Evolutionary conservation across 768 basidiomycete genomes (phyloP).

Genomic region (Phanerochaete carnosa): DNA sequence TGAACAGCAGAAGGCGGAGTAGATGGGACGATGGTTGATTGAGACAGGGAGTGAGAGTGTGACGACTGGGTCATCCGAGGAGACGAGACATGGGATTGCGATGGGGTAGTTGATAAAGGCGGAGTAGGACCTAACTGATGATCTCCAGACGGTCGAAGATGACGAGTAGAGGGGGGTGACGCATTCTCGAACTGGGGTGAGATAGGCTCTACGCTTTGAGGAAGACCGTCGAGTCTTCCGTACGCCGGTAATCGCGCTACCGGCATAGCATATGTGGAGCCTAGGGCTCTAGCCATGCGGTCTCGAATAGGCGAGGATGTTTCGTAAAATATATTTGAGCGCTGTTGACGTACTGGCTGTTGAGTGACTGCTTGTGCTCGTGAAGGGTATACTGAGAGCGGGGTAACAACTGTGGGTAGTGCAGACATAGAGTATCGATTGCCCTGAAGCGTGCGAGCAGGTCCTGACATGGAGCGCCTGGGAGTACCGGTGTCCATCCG

Average conservation of each 20-base stretch:
- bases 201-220: neutral
- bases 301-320: constrained; percentile 19
- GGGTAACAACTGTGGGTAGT: constrained; percentile 14
- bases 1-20: constrained; percentile 29
- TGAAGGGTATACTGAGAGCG: constrained; percentile 12
- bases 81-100: constrained; percentile 12
- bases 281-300: constrained; percentile 8
- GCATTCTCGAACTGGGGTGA: neutral
- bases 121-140: neutral
- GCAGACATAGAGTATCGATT: constrained; percentile 11
- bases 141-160: neutral
- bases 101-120: constrained; percentile 8
- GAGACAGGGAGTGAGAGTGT: constrained; percentile 49
- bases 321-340: constrained; percentile 25
- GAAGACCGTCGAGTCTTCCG: neutral
- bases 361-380: constrained; percentile 5
- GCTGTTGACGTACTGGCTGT: neutral
- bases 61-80: constrained; percentile 27
- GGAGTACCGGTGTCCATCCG: constrained; percentile 26
- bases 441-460: constrained; percentile 19
- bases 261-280: constrained; percentile 10
- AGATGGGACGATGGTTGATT: constrained; percentile 43
- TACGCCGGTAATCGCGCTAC: constrained; percentile 11
- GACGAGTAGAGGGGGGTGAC: neutral
- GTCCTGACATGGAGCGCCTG: constrained; percentile 32